Conservation (phyloP, 2,329 filamentous ascomycete species). For the Endocalyx cinctus region DNA sequence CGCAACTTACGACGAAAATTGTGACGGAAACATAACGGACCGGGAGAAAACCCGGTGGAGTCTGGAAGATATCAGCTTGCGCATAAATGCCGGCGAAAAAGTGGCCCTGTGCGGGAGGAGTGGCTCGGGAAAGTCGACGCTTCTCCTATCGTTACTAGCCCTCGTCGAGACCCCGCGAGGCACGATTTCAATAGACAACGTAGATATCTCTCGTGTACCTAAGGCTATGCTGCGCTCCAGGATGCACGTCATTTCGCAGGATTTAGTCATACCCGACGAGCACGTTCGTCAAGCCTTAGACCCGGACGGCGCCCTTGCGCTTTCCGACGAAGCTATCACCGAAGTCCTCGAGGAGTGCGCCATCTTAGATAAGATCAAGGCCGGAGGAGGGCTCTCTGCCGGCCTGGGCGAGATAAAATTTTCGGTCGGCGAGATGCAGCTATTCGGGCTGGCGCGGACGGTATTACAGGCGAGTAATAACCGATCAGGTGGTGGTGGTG, state of each 20-base stretch:
- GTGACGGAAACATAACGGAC: no score
- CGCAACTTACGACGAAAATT: constrained; percentile 10
- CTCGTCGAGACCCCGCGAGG: constrained; percentile 44
- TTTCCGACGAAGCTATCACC: constrained; percentile 31
- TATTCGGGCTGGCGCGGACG: constrained; percentile 42
- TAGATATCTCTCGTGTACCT: constrained; percentile 56
- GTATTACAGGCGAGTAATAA: constrained; percentile 60
- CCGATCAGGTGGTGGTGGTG: constrained; percentile 56
- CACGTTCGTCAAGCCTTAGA: constrained; percentile 39
- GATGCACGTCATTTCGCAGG: constrained; percentile 64
- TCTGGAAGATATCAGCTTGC: constrained; percentile 28
- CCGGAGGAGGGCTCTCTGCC: constrained; percentile 25
- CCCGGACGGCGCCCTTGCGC: constrained; percentile 27
- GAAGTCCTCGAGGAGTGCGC: constrained; percentile 35
- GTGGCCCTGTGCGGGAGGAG: constrained; percentile 22
- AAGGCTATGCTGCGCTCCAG: constrained; percentile 55
- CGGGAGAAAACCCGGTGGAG: constrained; percentile 5
- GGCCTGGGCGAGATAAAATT: constrained; percentile 22
- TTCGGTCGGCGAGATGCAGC: constrained; percentile 37
- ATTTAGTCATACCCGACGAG: constrained; percentile 40
- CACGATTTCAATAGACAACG: constrained; percentile 53
- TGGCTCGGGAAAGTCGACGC: constrained; percentile 12
- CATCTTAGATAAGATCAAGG: constrained; percentile 32
- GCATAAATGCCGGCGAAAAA: constrained; percentile 32
- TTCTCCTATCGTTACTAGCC: constrained; percentile 24